Percentiles rank a stretch among this genome's conserved stretches.
Conservation (phyloP, 2,329 filamentous ascomycete genomes). For the Neonectria hederae region DNA sequence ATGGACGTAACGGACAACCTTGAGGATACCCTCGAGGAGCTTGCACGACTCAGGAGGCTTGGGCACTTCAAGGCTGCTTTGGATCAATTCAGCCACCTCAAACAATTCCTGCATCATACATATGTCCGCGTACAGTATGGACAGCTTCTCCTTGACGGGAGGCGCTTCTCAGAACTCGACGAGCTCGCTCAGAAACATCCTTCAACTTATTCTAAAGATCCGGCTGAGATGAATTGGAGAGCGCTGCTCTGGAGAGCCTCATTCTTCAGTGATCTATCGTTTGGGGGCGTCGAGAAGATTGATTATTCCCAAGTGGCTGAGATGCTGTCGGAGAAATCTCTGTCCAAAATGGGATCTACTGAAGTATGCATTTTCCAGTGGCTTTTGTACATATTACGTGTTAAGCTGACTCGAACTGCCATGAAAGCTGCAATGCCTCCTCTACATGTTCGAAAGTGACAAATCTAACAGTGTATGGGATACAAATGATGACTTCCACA, state of each 20-base stretch:
- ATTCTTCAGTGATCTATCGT: neutral
- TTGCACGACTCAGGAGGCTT: neutral
- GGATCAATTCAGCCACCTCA: conserved; percentile 51
- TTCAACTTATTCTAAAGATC: neutral
- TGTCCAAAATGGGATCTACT: neutral
- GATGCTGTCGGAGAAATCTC: neutral
- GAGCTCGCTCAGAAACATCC: neutral
- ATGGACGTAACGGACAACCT: neutral
- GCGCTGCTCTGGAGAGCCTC: neutral
- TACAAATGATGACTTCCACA: too few species aligned
- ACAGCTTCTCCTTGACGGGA: neutral
- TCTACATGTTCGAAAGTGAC: too few species aligned
- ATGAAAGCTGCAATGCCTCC: neutral
- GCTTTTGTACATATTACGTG: neutral
- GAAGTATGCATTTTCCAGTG: neutral
- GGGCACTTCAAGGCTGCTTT: neutral
- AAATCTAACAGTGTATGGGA: neutral
- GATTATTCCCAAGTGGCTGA: neutral
- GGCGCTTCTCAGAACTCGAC: neutral
- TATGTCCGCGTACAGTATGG: neutral
- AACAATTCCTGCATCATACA: too few species aligned
- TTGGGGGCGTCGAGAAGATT: neutral
- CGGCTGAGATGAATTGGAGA: neutral
- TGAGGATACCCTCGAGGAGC: neutral
- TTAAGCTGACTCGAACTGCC: neutral